phyloP scores from a whole-genome alignment of 768 basidiomycete species.

The Amanita polypyramis region DNA sequence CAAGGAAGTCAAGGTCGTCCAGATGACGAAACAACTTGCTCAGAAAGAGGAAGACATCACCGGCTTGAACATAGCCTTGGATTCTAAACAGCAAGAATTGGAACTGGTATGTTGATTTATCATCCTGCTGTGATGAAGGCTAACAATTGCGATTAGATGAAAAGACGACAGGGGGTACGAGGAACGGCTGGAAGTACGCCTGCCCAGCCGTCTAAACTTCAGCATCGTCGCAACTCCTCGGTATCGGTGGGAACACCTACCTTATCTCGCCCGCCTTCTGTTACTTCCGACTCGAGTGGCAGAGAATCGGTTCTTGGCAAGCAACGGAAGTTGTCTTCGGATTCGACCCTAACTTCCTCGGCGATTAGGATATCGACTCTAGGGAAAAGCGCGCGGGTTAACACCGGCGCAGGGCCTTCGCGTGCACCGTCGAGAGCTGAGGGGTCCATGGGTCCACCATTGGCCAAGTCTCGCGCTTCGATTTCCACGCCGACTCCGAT shows the following conservation, averaged over 20 bases:
- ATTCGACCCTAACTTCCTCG: conserved; percentile 19
- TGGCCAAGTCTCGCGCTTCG: conserved; percentile 26
- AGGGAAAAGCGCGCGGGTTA: conserved; percentile 40
- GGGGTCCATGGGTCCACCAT: conserved; percentile 41
- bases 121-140: neutral
- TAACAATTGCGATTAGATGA: conserved; percentile 33
- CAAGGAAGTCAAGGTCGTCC: conserved; percentile 71
- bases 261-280: conserved; percentile 43
- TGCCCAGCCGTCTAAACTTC: conserved; percentile 29
- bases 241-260: conserved; percentile 44
- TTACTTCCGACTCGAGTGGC: conserved; percentile 36
- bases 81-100: conserved; percentile 91
- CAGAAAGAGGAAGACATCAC: conserved; percentile 68
- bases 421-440: conserved; percentile 19
- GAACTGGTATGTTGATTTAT: conserved; percentile 51
- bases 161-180: conserved; percentile 48
- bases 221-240: conserved; percentile 43
- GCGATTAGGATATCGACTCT: conserved; percentile 28
- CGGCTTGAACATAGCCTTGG: conserved; percentile 85
- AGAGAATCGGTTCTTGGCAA: conserved; percentile 25
- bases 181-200: conserved; percentile 48
- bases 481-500: conserved; percentile 18
- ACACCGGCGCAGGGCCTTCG: conserved; percentile 17
- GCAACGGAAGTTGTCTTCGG: conserved; percentile 26
- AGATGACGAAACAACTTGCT: conserved; percentile 54